Evolutionary conservation across 2,329 filamentous ascomycete genomes (phyloP).

Genomic region (Colletotrichum coccodes): DNA sequence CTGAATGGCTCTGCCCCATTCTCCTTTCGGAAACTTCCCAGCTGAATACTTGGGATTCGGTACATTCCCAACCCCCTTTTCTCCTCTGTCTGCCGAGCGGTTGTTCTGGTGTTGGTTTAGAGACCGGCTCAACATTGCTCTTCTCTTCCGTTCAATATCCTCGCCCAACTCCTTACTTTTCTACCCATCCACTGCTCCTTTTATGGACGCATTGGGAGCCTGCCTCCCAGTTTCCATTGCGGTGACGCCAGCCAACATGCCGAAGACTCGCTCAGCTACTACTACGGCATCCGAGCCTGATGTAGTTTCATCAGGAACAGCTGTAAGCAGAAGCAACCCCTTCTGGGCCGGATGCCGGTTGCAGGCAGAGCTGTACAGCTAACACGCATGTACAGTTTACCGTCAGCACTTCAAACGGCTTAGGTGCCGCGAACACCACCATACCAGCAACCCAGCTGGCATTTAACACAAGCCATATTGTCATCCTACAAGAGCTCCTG

Average conservation of each 20-base stretch:
- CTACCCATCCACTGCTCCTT: not conserved
- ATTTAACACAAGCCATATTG: not conserved
- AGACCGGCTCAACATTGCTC: not conserved
- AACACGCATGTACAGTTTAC: not conserved
- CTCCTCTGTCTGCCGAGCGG: not conserved
- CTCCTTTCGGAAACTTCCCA: not conserved
- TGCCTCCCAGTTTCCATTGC: not conserved
- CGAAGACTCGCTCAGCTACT: not conserved
- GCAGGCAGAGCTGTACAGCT: not conserved
- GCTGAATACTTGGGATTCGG: not conserved
- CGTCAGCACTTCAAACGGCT: not conserved
- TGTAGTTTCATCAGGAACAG: not conserved
- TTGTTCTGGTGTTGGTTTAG: too few relatives aligned
- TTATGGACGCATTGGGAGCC: too few relatives aligned
- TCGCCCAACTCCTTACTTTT: too few relatives aligned
- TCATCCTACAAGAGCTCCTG: not conserved
- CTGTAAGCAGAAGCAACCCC: not conserved
- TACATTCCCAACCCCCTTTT: not conserved
- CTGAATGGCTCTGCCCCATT: not conserved
- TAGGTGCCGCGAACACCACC: not conserved
- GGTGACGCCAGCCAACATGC: not conserved
- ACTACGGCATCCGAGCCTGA: not conserved
- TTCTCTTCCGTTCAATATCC: too few relatives aligned
- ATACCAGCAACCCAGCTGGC: conserved; percentile 3
- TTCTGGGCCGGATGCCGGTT: not conserved